Evolutionary conservation across 78 protist species (phyloP).

Genomic region (Dictyostelium capitatum): DNA sequence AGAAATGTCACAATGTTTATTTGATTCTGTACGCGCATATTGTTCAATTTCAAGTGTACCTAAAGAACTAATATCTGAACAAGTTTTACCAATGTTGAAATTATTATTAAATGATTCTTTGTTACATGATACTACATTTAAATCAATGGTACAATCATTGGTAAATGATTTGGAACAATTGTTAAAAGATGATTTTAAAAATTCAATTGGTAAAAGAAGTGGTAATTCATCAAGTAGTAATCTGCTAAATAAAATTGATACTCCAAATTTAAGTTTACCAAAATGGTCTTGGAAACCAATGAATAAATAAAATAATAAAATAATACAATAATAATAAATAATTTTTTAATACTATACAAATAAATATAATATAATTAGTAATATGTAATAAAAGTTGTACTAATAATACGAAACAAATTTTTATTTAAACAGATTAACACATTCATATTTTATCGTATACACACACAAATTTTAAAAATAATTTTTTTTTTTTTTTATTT

Average conservation of each 20-base stretch:
- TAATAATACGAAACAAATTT: too few species aligned
- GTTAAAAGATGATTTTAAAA: conserved; percentile 38
- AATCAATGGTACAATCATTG: conserved; percentile 52
- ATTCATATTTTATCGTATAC: too few species aligned
- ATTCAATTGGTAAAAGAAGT: conserved; percentile 9
- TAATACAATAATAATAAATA: not conserved
- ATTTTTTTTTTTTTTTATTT: too few species aligned
- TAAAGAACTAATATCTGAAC: conserved; percentile 44
- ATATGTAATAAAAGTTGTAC: too few species aligned
- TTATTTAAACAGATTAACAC: too few species aligned
- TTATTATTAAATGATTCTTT: conserved; percentile 29
- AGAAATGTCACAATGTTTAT: conserved; percentile 65
- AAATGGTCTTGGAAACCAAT: conserved; percentile 72
- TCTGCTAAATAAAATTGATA: not conserved
- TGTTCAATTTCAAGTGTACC: conserved; percentile 15
- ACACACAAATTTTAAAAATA: too few species aligned
- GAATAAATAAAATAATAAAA: conserved; percentile 12
- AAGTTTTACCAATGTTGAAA: conserved; percentile 35
- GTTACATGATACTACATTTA: conserved; percentile 48
- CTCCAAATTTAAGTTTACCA: conserved; percentile 31
- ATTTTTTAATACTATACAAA: too few species aligned
- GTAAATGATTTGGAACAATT: conserved; percentile 30
- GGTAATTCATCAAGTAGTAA: not conserved
- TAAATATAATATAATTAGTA: too few species aligned
- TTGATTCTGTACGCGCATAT: conserved; percentile 30